Conservation (phyloP, 345 rosid species). For the Rhizophora mangle region DNA sequence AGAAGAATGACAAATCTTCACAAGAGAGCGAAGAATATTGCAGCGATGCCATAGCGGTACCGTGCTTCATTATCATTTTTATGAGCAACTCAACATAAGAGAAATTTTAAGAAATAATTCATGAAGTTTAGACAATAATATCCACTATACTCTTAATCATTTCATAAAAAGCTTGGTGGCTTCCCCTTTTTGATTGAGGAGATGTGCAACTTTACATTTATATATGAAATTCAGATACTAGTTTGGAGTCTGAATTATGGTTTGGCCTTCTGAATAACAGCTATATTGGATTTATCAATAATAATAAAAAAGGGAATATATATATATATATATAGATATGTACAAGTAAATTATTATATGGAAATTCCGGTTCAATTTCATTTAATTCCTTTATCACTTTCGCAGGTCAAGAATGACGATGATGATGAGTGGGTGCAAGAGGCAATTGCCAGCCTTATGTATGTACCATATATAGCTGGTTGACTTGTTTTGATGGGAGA, state of each 20-base stretch:
- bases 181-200: no score
- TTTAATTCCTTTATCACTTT: neutral
- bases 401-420: slow-evolving; percentile 56
- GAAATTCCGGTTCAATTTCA: no score
- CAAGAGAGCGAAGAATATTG: slow-evolving; percentile 39
- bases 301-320: no score
- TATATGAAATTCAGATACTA: no score
- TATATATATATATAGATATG: no score
- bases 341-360: no score
- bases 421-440: slow-evolving; percentile 74
- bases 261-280: no score
- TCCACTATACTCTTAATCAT: neutral
- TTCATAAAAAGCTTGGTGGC: no score
- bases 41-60: slow-evolving; percentile 43
- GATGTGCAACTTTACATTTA: no score
- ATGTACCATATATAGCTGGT: slow-evolving; percentile 48
- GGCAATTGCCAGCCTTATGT: slow-evolving; percentile 66
- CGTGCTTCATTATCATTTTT: neutral
- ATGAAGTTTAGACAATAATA: neutral
- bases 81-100: neutral
- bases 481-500: slow-evolving; percentile 7
- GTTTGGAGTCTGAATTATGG: no score
- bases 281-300: no score
- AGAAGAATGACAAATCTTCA: slow-evolving; percentile 35
- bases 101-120: neutral